Evolutionary conservation across 2,329 filamentous ascomycete species (phyloP).

Genomic region (Peltaster fructicola): DNA sequence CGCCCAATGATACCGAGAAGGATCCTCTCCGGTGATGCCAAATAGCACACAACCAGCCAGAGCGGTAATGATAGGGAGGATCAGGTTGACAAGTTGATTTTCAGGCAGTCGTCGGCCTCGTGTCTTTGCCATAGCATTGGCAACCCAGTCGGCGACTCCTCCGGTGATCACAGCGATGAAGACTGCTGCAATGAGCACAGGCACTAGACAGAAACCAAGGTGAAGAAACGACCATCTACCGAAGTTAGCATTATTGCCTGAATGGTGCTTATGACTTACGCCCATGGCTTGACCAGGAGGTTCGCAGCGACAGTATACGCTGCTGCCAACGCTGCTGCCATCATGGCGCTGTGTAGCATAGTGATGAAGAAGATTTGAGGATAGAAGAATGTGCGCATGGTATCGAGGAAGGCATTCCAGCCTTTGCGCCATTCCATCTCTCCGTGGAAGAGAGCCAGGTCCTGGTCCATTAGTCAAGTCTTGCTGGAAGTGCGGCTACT

Average conservation of each 20-base stretch:
- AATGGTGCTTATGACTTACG: constrained; percentile 4
- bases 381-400: constrained; percentile 15
- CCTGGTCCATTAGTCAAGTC: too few relatives aligned
- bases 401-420: constrained; percentile 13
- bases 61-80: constrained; percentile 12
- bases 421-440: constrained; percentile 11
- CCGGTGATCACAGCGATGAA: constrained; percentile 11
- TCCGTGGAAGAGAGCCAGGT: constrained; percentile 12
- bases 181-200: constrained; percentile 12
- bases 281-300: constrained; percentile 10
- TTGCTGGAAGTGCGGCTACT: too few relatives aligned
- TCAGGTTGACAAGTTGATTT: constrained; percentile 14
- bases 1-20: constrained; percentile 10
- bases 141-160: constrained; percentile 11
- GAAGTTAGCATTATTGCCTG: constrained; percentile 1
- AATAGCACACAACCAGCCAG: constrained; percentile 13
- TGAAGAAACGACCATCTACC: constrained; percentile 10
- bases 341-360: constrained; percentile 16
- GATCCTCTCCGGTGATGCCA: constrained; percentile 11
- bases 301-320: constrained; percentile 13
- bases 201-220: constrained; percentile 11
- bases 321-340: constrained; percentile 12
- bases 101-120: constrained; percentile 14
- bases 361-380: constrained; percentile 18
- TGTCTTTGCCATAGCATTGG: constrained; percentile 12